Conservation (phyloP, 371 early-diverging fungal species). For the Syncephalis fuscata region DNA sequence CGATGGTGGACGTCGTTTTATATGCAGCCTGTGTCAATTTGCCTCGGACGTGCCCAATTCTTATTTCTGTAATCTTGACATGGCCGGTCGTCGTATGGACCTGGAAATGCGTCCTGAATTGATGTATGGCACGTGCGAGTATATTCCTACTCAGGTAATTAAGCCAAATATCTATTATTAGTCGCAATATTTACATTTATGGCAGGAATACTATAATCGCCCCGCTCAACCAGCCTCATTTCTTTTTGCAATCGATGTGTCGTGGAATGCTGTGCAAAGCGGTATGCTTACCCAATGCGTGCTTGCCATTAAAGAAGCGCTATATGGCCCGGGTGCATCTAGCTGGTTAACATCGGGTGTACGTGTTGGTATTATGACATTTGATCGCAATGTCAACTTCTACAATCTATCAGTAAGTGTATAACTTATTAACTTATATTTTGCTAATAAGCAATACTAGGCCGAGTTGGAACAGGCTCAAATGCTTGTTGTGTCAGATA, state of each 20-base stretch:
- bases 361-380: slow-evolving; percentile 77
- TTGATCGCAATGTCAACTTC: slow-evolving; percentile 85
- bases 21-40: slow-evolving; percentile 84
- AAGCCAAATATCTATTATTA: too few relatives aligned
- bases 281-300: slow-evolving; percentile 60
- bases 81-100: slow-evolving; percentile 78
- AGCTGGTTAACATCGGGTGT: slow-evolving; percentile 27
- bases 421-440: background rate
- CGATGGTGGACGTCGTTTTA: slow-evolving; percentile 75
- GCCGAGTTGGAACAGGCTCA: slow-evolving; percentile 62
- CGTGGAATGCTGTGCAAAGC: slow-evolving; percentile 60
- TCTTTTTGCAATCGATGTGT: slow-evolving; percentile 89
- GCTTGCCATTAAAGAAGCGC: slow-evolving; percentile 34
- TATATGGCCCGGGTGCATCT: slow-evolving; percentile 27
- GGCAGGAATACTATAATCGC: slow-evolving; percentile 37
- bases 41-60: slow-evolving; percentile 52
- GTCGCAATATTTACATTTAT: slow-evolving; percentile 16
- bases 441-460: slow-evolving; percentile 12
- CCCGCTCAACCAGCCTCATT: slow-evolving; percentile 48
- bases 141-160: slow-evolving; percentile 61
- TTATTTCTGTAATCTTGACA: slow-evolving; percentile 86
- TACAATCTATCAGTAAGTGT: slow-evolving; percentile 67
- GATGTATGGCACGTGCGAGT: slow-evolving; percentile 74
- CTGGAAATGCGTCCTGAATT: slow-evolving; percentile 79
- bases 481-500: slow-evolving; percentile 91